Base-by-base conservation (phyloP, 257 asterid genomes). In the Parsonsia alboflavescens region DNA sequence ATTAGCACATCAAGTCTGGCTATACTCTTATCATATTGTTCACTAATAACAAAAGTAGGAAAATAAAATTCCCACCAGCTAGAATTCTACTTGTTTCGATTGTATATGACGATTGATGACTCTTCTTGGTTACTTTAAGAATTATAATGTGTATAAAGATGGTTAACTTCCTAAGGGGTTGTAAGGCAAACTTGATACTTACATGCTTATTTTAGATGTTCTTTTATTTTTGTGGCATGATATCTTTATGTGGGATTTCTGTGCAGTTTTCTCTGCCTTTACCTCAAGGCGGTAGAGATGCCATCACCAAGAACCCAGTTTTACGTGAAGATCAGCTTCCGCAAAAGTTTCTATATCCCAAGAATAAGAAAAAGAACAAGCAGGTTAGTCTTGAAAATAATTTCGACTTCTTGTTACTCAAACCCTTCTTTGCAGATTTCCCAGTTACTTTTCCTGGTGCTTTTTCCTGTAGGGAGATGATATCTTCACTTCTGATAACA, bases 241-340 rank as follows among this genome's bases (percentile, higher is more conserved):
- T 33, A 17, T 10, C 12, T 16, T 36, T 36, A 15, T 5, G 0
- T 30, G 41, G 41, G 19, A 10, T 65, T 65, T 75, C 21, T 0
- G 65, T 87, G 85, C 90, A 92, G 98, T 92, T 87, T 78, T 95
- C 99, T n/a, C 74, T 95, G 70, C 99, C 99, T 62, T 64, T 81
- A 70, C 99, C 98, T 42, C 93, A 88, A 87, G 98, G 99, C 67
- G 98, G 98, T 65, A 85, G 99, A 81, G 93, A 87, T 79, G 91
- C 91, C 28, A 83, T 92, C 66, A 77, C 94, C 46, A 92, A 92
- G 90, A 95, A 95, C 72, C 99, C 98, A 7, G 67, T 95, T 58
- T 82, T 95, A 74, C 97, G 99, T 15, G 98, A 95, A 83, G 99
- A 95, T 78, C 99, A 92, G 86, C 92, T 92, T 75, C 98, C 98